phyloP scores from a whole-genome alignment of 78 protist species.

The Dictyostelium intermedium region DNA sequence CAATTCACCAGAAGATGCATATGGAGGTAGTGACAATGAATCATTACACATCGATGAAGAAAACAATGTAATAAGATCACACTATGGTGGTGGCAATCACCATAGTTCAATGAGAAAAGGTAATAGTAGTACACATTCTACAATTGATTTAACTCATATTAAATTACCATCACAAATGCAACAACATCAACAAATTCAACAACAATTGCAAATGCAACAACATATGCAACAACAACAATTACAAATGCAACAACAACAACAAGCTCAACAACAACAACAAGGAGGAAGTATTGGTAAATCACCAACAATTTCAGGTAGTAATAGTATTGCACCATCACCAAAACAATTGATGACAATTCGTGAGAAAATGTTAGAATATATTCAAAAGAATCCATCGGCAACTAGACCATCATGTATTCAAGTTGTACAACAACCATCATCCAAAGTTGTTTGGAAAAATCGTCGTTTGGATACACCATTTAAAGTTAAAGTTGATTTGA shows the following conservation, averaged over 20 bases:
- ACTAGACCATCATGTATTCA: slow-evolving; percentile 50
- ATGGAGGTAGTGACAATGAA: slow-evolving; percentile 25
- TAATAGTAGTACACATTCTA: not conserved
- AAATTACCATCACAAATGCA: not conserved
- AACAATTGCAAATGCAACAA: not conserved
- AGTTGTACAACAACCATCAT: slow-evolving; percentile 65
- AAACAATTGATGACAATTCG: slow-evolving; percentile 74
- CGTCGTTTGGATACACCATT: slow-evolving; percentile 70
- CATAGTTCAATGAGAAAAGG: not conserved
- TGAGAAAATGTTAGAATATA: slow-evolving; percentile 64
- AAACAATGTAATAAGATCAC: not conserved
- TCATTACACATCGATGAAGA: slow-evolving; percentile 45
- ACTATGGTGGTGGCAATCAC: not conserved
- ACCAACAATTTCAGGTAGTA: not conserved
- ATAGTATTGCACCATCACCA: slow-evolving; percentile 64
- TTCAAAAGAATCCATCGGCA: slow-evolving; percentile 63
- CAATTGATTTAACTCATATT: slow-evolving; percentile 12
- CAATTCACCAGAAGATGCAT: slow-evolving; percentile 43
- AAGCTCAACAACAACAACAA: not conserved
- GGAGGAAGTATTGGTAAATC: too few relatives aligned
- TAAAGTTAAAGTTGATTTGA: slow-evolving; percentile 44
- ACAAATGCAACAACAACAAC: not conserved
- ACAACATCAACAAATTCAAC: not conserved
- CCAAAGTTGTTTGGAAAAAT: slow-evolving; percentile 72
- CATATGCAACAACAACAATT: slow-evolving; percentile 3